Evolutionary conservation across 805 yeast genomes (phyloP).

Genomic region (Saturnispora dispora): DNA sequence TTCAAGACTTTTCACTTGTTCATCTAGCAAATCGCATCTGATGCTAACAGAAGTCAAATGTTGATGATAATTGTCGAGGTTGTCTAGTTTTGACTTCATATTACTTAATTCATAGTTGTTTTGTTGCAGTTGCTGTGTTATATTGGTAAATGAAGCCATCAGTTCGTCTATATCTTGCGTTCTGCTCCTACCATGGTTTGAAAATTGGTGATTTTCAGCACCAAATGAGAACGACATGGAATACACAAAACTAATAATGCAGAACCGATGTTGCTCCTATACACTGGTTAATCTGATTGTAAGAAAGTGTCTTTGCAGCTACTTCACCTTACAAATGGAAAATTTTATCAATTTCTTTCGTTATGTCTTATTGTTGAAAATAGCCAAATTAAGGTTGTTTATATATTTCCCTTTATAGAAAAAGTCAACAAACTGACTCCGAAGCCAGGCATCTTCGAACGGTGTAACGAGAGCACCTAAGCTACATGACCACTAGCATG

Average conservation of each 20-base stretch:
- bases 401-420: not conserved
- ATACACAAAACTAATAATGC: not conserved
- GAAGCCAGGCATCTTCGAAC: not conserved
- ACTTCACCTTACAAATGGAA: not conserved
- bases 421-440: not conserved
- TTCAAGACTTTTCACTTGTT: constrained; percentile 25
- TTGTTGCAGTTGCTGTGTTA: not conserved
- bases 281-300: not conserved
- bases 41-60: constrained; percentile 26
- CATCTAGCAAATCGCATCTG: constrained; percentile 28
- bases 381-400: not conserved
- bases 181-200: not conserved
- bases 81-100: constrained; percentile 19
- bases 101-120: constrained; percentile 14
- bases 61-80: constrained; percentile 22
- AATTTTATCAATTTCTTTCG: not conserved
- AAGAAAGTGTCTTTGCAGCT: not conserved
- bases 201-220: not conserved
- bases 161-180: not conserved
- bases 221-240: not conserved
- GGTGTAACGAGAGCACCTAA: not conserved
- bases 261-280: not conserved
- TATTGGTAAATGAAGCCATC: not conserved
- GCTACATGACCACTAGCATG: not conserved
- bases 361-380: not conserved